Evolutionary conservation across 176 grass and related monocot genomes (phyloP), one percentile per base, ranked within the genome.

Genomic region (Melocanna baccifera): DNA sequence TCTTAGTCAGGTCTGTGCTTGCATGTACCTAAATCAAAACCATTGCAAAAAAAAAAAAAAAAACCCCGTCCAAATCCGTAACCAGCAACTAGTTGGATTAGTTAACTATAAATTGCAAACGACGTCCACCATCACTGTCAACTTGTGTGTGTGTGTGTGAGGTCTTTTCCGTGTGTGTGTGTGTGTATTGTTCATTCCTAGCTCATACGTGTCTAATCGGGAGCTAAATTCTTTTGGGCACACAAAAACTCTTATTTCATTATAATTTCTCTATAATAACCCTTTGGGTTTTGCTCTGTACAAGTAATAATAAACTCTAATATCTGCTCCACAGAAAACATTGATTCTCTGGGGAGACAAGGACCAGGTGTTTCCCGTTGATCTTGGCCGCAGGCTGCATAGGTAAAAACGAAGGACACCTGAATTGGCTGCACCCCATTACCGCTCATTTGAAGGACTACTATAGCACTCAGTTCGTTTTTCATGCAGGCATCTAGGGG

Each of bases 291-390:
- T 12, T 71, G 25, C 7, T n/a, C 19, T n/a, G 56, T 37, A n/a
- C 1, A 22, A 69, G 5, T 56, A 70, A 83, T 48, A 64, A 25
- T 56, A 70, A 25, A 22, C 11, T 69, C 22, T 7, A 9, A 11
- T 32, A 48, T 52, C 2, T 68, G 15, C 37, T 88, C 56, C 26
- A 53, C 72, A 98, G 93, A 78, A 92, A 78, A 90, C 96, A 0
- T 40, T 98, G 1, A 76, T 98, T 55, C 72, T 98, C 39, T 98
- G 96, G 96, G 96, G 93, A 32, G 89, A 98, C 80, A 92, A 92
- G 14, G 96, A 98, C 86, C 65, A 46, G 72, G 87, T 98, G 69
- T 98, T 98, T 52, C 93, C 91, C 10, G 19, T 95, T 20, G 68
- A 88, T 36, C 87, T 95, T 29, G 91, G 75, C 50, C 74, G 92